A percentile compares a stretch with the other conserved stretches of the same genome.
Evolutionary conservation across 306 rosid genomes (phyloP).

Genomic region (Glycyrrhiza uralensis): DNA sequence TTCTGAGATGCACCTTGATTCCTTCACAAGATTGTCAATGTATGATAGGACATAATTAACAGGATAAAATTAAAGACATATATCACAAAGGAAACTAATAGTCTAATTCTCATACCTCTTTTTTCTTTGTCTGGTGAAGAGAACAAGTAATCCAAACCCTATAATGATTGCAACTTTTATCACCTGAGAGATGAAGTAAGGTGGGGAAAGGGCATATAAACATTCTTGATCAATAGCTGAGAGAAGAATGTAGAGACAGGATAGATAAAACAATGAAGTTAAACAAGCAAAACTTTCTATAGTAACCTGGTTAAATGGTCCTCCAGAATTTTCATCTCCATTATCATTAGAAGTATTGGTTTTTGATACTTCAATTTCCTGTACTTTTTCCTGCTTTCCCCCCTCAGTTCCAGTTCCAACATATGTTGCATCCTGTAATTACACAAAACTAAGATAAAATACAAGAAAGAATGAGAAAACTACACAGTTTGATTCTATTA

Average conservation of each 20-base stretch:
- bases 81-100: not conserved
- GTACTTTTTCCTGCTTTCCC: slow-evolving; percentile 24
- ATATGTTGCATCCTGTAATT: slow-evolving; percentile 38
- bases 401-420: slow-evolving; percentile 27
- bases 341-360: slow-evolving; percentile 36
- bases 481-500: not conserved
- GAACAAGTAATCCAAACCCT: slow-evolving; percentile 84
- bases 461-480: not conserved
- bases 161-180: slow-evolving; percentile 64
- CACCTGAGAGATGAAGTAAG: slow-evolving; percentile 50
- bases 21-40: not conserved
- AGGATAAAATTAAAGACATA: not conserved
- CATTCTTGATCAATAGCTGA: not conserved
- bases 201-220: not conserved
- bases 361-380: slow-evolving; percentile 28
- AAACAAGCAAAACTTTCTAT: not conserved
- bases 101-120: slow-evolving; percentile 33
- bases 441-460: not conserved
- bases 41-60: slow-evolving; percentile 4
- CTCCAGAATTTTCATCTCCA: slow-evolving; percentile 44
- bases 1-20: not conserved
- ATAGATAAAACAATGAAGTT: not conserved
- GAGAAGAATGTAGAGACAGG: not conserved
- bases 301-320: slow-evolving; percentile 63
- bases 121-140: slow-evolving; percentile 66